Conservation (phyloP, 176 grass and related monocot species). For the Oryza nivara region DNA sequence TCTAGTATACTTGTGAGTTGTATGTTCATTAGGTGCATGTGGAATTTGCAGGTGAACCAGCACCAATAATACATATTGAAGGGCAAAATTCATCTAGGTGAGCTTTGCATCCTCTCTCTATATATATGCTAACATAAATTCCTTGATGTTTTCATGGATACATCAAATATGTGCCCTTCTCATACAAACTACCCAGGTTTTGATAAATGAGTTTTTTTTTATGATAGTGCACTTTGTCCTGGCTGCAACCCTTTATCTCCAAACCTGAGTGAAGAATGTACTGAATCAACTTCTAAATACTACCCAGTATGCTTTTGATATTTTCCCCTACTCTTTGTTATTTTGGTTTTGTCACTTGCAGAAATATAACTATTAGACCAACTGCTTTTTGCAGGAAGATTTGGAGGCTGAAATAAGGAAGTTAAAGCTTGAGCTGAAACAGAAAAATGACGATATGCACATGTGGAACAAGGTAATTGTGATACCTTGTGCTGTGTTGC, state of each 20-base stretch:
- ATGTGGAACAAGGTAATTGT: constrained; percentile 52
- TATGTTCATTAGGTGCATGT: constrained; percentile 20
- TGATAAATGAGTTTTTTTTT: constrained; percentile 26
- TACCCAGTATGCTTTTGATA: constrained; percentile 44
- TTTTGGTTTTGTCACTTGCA: constrained; percentile 9
- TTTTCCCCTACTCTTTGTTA: neutral
- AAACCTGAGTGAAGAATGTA: constrained; percentile 34
- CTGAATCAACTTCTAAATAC: constrained; percentile 31
- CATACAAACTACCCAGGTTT: constrained; percentile 31
- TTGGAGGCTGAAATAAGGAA: constrained; percentile 46
- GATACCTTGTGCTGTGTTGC: constrained; percentile 9
- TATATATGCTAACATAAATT: neutral
- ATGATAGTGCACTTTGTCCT: constrained; percentile 33
- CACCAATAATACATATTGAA: constrained; percentile 11
- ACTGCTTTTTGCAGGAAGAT: constrained; percentile 60
- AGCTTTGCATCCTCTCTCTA: neutral
- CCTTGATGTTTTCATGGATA: neutral
- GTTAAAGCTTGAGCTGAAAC: constrained; percentile 43
- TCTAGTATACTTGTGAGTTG: constrained; percentile 3
- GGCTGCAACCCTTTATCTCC: constrained; percentile 22
- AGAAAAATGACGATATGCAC: constrained; percentile 33
- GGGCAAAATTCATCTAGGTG: constrained; percentile 32
- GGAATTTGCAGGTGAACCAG: constrained; percentile 57
- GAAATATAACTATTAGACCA: neutral
- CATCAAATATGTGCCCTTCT: constrained; percentile 13